Conservation (phyloP, 331 rosid genomes). For the Stylosanthes scabra region DNA sequence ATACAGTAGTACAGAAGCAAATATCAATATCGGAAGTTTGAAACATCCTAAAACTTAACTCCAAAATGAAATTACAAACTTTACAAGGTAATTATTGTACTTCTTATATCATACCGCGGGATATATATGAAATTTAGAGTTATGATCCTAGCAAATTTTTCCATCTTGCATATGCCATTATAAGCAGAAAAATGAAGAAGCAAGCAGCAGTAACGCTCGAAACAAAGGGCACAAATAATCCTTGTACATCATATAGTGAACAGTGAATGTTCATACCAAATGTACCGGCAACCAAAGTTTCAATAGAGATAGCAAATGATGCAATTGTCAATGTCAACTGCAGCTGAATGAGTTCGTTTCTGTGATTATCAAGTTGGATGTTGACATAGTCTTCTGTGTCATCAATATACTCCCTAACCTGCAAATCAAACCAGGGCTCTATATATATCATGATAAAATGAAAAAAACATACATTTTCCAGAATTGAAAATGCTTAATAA, state of each 20-base stretch:
- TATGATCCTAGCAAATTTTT: conserved; percentile 80
- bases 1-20: no score
- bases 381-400: conserved; percentile 81
- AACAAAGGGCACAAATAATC: conserved; percentile 63
- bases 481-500: neutral
- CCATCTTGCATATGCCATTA: conserved; percentile 66
- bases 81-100: conserved; percentile 40
- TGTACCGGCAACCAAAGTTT: conserved; percentile 63
- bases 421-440: conserved; percentile 35
- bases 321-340: conserved; percentile 90
- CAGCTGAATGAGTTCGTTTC: conserved; percentile 89
- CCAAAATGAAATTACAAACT: no score
- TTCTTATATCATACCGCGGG: neutral
- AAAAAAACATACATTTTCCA: no score
- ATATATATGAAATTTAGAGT: conserved; percentile 21
- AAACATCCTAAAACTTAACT: no score
- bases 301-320: conserved; percentile 76
- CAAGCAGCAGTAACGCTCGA: conserved; percentile 47
- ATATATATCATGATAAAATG: neutral
- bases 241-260: conserved; percentile 24
- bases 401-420: conserved; percentile 54
- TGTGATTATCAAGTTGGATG: conserved; percentile 88
- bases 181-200: conserved; percentile 61
- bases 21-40: no score
- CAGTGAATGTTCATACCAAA: conserved; percentile 97